Evolutionary conservation across 2,329 filamentous ascomycete genomes (phyloP), one percentile per base, ranked within the genome.

Genomic region (Boeremia exigua): DNA sequence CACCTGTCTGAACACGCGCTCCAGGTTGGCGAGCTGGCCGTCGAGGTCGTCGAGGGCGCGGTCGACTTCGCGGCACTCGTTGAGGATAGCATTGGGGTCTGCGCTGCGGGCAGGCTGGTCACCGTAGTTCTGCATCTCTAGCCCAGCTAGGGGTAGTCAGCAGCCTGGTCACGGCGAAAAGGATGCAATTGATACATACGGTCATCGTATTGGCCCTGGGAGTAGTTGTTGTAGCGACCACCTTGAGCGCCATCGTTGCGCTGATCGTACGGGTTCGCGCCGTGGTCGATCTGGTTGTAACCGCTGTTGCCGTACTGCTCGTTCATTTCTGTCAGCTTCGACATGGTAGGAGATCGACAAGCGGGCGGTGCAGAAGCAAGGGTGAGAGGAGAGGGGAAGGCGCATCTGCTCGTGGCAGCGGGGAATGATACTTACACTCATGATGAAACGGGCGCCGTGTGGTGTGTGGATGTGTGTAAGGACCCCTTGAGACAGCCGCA

Each of bases 51-150:
- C 84, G 69, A 97, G 90, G 37, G 88, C 89, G 56, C 85, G 81
- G 74, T 92, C 89, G 73, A 97, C 89, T 40, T 91, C 87, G 56
- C 86, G 85, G 78, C 91, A 95, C 75, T 95, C 89, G 78, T 96
- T 91, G 57, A 97, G 84, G 64, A 96, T 89, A 53, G 85, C 85
- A 72, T 91, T 92, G 38, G 89, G 86, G 74, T 92, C 68, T 38
- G 67, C 68, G 61, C 63, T 66, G 54, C 58, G 65, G 15, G 64
- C 52, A 34, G 49, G 48, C 39, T 65, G 59, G 37, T 37, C 46
- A 58, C 47, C 44, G 60, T 90, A 82, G 11, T 88, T 83, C 42
- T 85, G 84, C 88, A 92, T 90, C 77, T 93, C 90, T 65, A 91
- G 50, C 27, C 50, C 86, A 45, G 62, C 72, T 73, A 64, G 17